Percentiles rank a stretch among this genome's conserved stretches.
phyloP scores from a whole-genome alignment of 768 basidiomycete genomes.

The Boletus huronensis region DNA sequence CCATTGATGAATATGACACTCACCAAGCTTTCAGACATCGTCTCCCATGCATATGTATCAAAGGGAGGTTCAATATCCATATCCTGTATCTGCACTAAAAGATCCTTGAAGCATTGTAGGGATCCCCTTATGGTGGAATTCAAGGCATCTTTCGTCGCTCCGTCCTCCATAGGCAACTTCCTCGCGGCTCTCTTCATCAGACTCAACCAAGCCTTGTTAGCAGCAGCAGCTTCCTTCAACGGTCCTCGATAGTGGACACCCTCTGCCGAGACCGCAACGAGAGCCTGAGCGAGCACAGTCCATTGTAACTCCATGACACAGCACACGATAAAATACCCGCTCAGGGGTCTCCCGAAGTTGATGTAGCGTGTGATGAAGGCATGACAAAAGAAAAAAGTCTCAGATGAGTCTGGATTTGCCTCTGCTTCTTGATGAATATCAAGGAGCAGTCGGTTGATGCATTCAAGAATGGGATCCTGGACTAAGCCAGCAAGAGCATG shows the following conservation, averaged over 20 bases:
- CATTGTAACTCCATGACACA: conserved; percentile 83
- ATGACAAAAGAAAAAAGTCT: conserved; percentile 54
- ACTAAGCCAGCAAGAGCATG: conserved; percentile 57
- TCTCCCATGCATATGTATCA: conserved; percentile 92
- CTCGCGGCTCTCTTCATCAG: conserved; percentile 53
- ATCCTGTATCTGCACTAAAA: conserved; percentile 75
- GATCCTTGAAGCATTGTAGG: conserved; percentile 73
- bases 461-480: conserved; percentile 62
- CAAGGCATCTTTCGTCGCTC: conserved; percentile 38
- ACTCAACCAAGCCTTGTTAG: conserved; percentile 76
- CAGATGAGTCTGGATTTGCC: conserved; percentile 29
- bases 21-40: conserved; percentile 87
- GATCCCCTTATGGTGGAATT: conserved; percentile 54
- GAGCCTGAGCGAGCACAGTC: conserved; percentile 76
- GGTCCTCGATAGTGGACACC: conserved; percentile 14
- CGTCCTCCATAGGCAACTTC: conserved; percentile 37
- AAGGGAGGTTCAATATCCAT: conserved; percentile 75
- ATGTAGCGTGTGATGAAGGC: conserved; percentile 76
- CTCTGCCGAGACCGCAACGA: conserved; percentile 40
- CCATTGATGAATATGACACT: conserved; percentile 19
- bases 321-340: conserved; percentile 86
- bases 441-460: conserved; percentile 64
- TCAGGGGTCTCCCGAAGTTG: conserved; percentile 70
- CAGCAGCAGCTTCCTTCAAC: conserved; percentile 73
- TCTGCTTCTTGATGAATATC: conserved; percentile 59